Evolutionary conservation across 2,329 filamentous ascomycete genomes (phyloP).

Genomic region (Beauveria varroae): DNA sequence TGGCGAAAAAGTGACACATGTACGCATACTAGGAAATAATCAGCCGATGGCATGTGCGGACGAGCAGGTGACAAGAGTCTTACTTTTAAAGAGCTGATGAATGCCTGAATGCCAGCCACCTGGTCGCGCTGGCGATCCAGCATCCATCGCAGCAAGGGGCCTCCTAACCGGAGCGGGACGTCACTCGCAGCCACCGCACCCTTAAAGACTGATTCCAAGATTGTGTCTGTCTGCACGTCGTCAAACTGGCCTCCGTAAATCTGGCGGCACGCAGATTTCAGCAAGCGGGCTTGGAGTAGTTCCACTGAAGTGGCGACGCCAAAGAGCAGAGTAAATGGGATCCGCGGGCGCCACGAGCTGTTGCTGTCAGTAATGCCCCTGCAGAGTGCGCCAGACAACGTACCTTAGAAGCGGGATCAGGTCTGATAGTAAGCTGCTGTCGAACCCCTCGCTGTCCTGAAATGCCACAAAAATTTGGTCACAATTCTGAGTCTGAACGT

Average conservation of each 20-base stretch:
- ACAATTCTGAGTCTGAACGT: conserved; percentile 44
- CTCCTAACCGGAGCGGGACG: conserved; percentile 54
- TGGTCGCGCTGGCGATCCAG: conserved; percentile 70
- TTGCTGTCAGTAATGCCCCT: conserved; percentile 22
- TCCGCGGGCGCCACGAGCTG: conserved; percentile 61
- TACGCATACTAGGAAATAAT: conserved; percentile 57
- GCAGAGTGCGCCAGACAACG: conserved; percentile 18
- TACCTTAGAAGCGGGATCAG: conserved; percentile 62
- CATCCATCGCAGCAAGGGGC: conserved; percentile 53
- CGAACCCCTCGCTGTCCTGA: conserved; percentile 78
- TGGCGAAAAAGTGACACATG: conserved; percentile 81
- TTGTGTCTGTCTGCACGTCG: conserved; percentile 63
- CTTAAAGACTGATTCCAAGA: conserved; percentile 66
- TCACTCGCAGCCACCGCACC: conserved; percentile 52
- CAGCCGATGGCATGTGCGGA: not conserved
- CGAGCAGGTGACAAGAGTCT: not conserved
- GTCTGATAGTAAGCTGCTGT: conserved; percentile 63
- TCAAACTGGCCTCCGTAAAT: conserved; percentile 69
- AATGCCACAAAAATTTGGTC: conserved; percentile 63
- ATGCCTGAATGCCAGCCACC: conserved; percentile 66
- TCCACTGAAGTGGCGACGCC: conserved; percentile 78
- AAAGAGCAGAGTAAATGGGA: conserved; percentile 70
- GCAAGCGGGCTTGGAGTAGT: conserved; percentile 65
- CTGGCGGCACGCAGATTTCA: conserved; percentile 59
- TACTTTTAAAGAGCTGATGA: conserved; percentile 63